These are phyloP conservation scores for Populus simonii DNA, from an alignment of 345 rosid genomes.

Conservation along the genomic window DNA sequence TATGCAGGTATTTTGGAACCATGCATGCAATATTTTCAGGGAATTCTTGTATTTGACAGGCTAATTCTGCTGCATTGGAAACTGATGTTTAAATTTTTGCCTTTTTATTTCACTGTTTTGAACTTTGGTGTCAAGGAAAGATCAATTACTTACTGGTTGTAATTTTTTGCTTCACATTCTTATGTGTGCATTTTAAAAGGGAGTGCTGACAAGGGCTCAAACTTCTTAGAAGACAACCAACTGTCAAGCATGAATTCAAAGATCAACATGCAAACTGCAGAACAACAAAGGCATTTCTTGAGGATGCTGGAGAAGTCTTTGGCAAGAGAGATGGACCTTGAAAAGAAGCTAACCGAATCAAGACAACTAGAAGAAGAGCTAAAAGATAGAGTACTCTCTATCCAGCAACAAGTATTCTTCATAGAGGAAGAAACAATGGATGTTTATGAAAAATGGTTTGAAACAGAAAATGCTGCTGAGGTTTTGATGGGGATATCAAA, in stretches of 20 bases:
- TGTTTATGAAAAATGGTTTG: slow-evolving; percentile 53
- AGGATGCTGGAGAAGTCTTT: slow-evolving; percentile 92
- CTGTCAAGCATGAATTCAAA: slow-evolving; percentile 36
- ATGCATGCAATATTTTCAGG: background rate
- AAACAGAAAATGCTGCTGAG: slow-evolving; percentile 70
- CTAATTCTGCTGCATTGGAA: slow-evolving; percentile 2
- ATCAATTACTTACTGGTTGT: background rate
- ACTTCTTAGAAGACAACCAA: slow-evolving; percentile 39
- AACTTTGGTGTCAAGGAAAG: slow-evolving; percentile 5
- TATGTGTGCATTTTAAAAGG: slow-evolving; percentile 42
- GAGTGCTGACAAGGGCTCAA: slow-evolving; percentile 28
- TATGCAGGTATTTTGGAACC: background rate
- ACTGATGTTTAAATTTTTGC: background rate
- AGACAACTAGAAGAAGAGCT: slow-evolving; percentile 56
- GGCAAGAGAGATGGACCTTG: slow-evolving; percentile 90
- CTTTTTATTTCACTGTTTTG: background rate
- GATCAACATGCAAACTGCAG: slow-evolving; percentile 75
- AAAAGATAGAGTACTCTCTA: slow-evolving; percentile 45
- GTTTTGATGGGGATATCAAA: slow-evolving; percentile 62
- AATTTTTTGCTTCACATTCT: slow-evolving; percentile 5
- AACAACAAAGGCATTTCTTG: slow-evolving; percentile 69
- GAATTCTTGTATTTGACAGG: slow-evolving; percentile 5
- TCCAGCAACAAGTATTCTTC: slow-evolving; percentile 52
- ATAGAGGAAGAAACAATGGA: slow-evolving; percentile 66
- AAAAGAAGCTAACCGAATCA: slow-evolving; percentile 72